Evolutionary conservation across 129 eudicot species (phyloP), one percentile per base, ranked within the genome.

Genomic region (Ambrosia trifida): DNA sequence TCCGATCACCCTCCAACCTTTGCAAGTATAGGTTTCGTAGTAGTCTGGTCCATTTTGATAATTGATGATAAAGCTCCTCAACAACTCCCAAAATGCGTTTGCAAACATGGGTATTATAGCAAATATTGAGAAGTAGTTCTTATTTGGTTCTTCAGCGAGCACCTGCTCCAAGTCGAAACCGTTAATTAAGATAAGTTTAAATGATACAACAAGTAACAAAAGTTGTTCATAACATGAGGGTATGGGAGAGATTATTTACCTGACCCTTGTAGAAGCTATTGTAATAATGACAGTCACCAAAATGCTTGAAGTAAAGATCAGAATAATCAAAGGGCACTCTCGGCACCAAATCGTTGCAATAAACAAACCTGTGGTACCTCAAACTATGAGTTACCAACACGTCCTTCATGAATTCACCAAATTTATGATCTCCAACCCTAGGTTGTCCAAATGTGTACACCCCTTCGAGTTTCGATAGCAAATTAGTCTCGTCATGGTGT

Each of bases 371-470:
- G 5, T 73, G 77, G 78, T 85, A 88, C 17, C 70, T 58, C 33
- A 76, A 24, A 9, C 72, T 80, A 68, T 68, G 57, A 24, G 46
- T 47, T 35, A 28, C 64, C 24, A 88, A 69, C 16, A 78, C 50
- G 8, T 44, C 78, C 63, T 73, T 69, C 90, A 88, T 76, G 65
- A 51, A 88, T 5, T 78, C 76, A 18, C 83, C 86, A 70, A 88
- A 88, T 56, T 69, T 33, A 35, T 51, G 52, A 77, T 88, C 84
- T 49, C 95, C 95, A 11, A 88, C 90, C 17, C 85, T 85, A 10
- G 95, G 90, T 45, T 88, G 90, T 51, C 95, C 95, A 70, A 78
- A 88, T 11, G 95, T 88, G 58, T 85, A 85, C 11, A 88, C 66
- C 40, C 81, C 88, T 24, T 83, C 83, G 13, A 88, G 78, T 68